Conservation (phyloP, 441 rosid species). For the Francoa sonchifolia region DNA sequence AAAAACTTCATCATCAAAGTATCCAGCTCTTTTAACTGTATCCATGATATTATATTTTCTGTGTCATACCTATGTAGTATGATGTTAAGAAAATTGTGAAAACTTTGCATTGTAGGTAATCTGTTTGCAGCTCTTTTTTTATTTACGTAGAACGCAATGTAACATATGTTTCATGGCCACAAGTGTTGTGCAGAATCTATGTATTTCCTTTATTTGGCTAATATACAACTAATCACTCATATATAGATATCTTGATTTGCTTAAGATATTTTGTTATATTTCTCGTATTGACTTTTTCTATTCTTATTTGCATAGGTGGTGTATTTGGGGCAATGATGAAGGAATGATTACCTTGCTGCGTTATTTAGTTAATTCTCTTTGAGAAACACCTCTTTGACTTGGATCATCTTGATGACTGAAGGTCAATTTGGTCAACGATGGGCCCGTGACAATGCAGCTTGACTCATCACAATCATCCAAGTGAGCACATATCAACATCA, state of each 20-base stretch:
- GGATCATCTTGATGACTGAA: conserved; percentile 12
- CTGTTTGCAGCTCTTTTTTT: too few relatives aligned
- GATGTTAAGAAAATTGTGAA: too few relatives aligned
- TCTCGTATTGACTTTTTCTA: neutral
- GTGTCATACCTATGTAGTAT: too few relatives aligned
- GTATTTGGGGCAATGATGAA: conserved; percentile 76
- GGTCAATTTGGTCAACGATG: conserved; percentile 79
- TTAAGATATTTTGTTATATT: neutral
- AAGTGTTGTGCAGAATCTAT: too few relatives aligned
- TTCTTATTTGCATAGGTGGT: conserved; percentile 34
- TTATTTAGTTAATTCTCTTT: neutral
- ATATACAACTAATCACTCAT: too few relatives aligned
- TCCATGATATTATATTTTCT: too few relatives aligned
- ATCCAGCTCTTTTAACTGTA: too few relatives aligned
- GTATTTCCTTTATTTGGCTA: too few relatives aligned
- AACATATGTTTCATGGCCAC: too few relatives aligned
- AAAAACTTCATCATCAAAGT: too few relatives aligned
- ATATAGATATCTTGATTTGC: neutral
- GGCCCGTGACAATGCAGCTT: conserved; percentile 88
- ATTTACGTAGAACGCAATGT: too few relatives aligned
- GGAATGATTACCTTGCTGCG: conserved; percentile 18
- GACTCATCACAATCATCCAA: conserved; percentile 52
- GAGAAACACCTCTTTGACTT: neutral
- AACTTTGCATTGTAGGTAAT: too few relatives aligned
- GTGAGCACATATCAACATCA: conserved; percentile 23